These are phyloP conservation scores for Arctostaphylos glauca DNA, from an alignment of 148 eudicot genomes.

Conservation along the genomic window DNA sequence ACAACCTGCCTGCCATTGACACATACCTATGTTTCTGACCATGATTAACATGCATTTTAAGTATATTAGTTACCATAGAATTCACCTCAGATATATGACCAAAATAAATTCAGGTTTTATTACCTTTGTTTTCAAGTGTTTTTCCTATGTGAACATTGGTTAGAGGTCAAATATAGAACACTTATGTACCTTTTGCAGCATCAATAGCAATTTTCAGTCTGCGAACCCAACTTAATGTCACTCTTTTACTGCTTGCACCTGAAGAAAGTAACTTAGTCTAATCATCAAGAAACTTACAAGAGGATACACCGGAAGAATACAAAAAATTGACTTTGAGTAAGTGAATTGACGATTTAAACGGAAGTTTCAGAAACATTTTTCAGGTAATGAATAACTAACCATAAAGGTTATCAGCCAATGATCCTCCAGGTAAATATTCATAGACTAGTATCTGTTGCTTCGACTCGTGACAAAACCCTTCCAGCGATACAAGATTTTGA, in stretches of 20 bases:
- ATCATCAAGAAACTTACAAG: neutral
- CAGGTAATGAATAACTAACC: constrained; percentile 33
- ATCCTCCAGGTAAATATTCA: constrained; percentile 82
- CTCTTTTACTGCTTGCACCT: constrained; percentile 57
- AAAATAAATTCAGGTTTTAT: neutral
- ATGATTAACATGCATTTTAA: neutral
- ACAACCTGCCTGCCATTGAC: no score
- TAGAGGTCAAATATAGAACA: neutral
- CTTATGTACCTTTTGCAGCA: constrained; percentile 72
- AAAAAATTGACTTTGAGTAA: neutral
- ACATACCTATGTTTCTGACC: neutral
- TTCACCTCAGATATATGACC: neutral
- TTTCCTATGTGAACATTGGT: neutral
- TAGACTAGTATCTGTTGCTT: constrained; percentile 80
- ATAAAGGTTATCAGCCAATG: constrained; percentile 77
- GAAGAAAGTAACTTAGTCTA: constrained; percentile 7
- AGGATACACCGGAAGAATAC: neutral
- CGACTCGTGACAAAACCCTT: constrained; percentile 71
- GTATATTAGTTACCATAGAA: neutral
- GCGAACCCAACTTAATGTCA: constrained; percentile 72
- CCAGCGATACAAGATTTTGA: constrained; percentile 70
- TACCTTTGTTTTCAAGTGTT: neutral
- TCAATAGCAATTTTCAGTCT: constrained; percentile 82
- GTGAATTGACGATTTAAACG: neutral
- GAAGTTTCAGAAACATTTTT: neutral